Evolutionary conservation across 2,329 filamentous ascomycete species (phyloP).

Genomic region (Botrytis squamosa): DNA sequence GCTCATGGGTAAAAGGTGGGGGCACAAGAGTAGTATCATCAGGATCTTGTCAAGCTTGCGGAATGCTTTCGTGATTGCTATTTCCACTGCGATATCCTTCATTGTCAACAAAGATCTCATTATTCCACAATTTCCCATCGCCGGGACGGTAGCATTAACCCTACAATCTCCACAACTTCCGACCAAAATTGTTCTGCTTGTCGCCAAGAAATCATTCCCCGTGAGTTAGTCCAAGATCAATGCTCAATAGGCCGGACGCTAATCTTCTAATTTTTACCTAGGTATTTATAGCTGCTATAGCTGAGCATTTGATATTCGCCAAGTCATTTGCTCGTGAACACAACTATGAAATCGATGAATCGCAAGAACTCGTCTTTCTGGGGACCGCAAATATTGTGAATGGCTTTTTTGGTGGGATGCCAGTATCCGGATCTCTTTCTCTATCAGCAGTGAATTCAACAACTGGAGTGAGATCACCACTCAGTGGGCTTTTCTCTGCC

Average conservation of each 20-base stretch:
- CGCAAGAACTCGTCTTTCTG: constrained; percentile 64
- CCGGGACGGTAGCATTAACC: background rate
- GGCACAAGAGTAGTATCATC: background rate
- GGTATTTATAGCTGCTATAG: constrained; percentile 52
- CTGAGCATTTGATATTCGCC: constrained; percentile 65
- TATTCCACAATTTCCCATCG: constrained; percentile 3
- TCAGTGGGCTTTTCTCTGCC: constrained; percentile 59
- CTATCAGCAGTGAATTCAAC: constrained; percentile 66
- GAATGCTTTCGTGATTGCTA: background rate
- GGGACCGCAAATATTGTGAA: constrained; percentile 63
- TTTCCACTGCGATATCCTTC: constrained; percentile 9
- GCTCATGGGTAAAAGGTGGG: constrained; percentile 10
- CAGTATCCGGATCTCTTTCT: constrained; percentile 65
- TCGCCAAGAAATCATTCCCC: constrained; percentile 45
- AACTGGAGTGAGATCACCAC: constrained; percentile 60
- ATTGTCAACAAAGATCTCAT: constrained; percentile 1
- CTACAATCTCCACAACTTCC: background rate
- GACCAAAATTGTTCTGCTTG: background rate
- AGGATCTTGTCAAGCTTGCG: constrained; percentile 1
- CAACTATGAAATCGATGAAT: constrained; percentile 61
- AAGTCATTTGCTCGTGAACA: constrained; percentile 62
- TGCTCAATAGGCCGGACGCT: background rate
- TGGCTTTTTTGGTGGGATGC: constrained; percentile 63
- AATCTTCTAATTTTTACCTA: background rate
- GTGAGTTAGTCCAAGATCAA: constrained; percentile 24